Base-by-base conservation (phyloP, 2,329 filamentous ascomycete genomes). In the Pseudogymnoascus sp. region DNA sequence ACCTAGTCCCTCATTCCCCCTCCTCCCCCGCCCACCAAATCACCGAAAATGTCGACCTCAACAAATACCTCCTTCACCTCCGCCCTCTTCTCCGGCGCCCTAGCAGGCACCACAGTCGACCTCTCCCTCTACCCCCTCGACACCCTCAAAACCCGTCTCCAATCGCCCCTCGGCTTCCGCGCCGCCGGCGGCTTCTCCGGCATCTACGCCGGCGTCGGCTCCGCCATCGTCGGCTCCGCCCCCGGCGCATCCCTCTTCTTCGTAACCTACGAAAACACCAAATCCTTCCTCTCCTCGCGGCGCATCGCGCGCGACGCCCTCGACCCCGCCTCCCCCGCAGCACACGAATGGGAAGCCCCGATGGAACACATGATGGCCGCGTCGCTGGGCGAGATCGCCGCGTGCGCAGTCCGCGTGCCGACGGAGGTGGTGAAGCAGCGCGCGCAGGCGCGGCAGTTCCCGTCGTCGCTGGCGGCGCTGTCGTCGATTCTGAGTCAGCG, bases 361-460 rank as follows among this genome's bases (percentile, higher is more conserved):
- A 66, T 83, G 38, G 79, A 83, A 38, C 93, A 97, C 77, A 97
- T 97, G 86, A 73, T 88, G 1, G 93, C 95, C 1, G 95, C 93
- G 1, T 90, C 86, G 50, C 73, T 93, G 53, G 96, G 95, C 62
- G 95, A 99, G 77, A 82, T 97, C 1, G 91, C 93, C 2, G 96
- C 95, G 0, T 99, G 95, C 76, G 87, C 92, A 1, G 87, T 99
- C 5, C 82, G 95, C 62, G 95, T 99, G 18, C 95, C 95, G 7
- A 97, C 93, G 0, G 95, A 99, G 75, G 95, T 99, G 4, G 84
- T 99, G 71, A 99, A 99, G 83, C 95, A 97, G 81, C 84, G 96
- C 64, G 93, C 95, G 16, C 95, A 99, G 77, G 95, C 95, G 0
- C 86, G 87, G 5, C 87, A 93, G 71, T 88, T 93, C 76, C 86